A percentile compares a stretch with the other conserved stretches of the same genome.
These are phyloP conservation scores for Cicer bijugum DNA, from an alignment of 306 rosid genomes.

Conservation along the genomic window DNA sequence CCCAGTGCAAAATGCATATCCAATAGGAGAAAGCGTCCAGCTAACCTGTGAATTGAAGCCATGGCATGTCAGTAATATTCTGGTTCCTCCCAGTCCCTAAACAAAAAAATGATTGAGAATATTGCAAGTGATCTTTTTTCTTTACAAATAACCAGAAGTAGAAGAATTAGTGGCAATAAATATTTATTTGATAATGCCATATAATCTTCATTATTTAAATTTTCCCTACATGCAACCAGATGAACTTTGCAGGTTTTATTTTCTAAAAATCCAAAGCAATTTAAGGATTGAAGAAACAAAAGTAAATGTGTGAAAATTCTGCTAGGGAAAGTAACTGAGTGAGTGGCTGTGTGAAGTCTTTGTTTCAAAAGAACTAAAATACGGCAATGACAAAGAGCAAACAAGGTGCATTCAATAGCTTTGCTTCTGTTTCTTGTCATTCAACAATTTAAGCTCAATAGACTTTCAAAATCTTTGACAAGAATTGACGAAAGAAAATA, in stretches of 20 bases:
- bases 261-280: conserved; percentile 14
- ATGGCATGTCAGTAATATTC: conserved; percentile 78
- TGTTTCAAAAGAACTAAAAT: no score
- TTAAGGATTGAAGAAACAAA: not conserved
- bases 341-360: no score
- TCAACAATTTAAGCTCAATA: no score
- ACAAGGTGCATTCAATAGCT: no score
- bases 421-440: no score
- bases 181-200: conserved; percentile 1
- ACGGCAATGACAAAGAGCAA: no score
- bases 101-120: conserved; percentile 40
- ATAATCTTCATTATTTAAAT: conserved; percentile 7
- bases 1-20: conserved; percentile 28
- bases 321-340: no score
- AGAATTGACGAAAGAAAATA: no score
- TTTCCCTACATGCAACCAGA: not conserved
- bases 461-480: no score
- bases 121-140: conserved; percentile 36
- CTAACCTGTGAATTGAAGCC: conserved; percentile 71
- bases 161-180: conserved; percentile 19
- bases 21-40: conserved; percentile 34
- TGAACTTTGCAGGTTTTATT: not conserved
- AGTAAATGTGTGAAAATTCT: no score
- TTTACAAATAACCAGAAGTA: conserved; percentile 35
- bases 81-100: conserved; percentile 76